Percentiles rank a stretch among this genome's conserved stretches.
Conservation (phyloP, 164 flowering plant species). For the Magnolia sinica region DNA sequence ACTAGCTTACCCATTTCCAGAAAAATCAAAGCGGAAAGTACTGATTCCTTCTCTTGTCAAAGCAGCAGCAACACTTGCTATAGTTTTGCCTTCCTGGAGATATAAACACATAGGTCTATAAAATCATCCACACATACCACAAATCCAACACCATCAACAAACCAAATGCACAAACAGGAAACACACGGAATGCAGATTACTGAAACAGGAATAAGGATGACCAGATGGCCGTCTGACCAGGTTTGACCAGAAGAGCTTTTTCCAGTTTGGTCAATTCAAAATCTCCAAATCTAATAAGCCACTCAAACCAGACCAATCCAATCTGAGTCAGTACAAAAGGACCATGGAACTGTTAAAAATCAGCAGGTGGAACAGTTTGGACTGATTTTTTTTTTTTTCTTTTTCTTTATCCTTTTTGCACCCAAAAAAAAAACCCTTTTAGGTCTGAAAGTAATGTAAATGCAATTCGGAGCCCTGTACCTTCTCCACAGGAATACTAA, state of each 20-base stretch:
- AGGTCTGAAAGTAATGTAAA: no score
- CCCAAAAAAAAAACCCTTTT: no score
- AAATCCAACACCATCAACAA: not conserved
- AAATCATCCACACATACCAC: not conserved
- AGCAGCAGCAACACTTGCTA: slow-evolving; percentile 56
- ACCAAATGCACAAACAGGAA: not conserved
- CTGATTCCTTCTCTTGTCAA: slow-evolving; percentile 54
- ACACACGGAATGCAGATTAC: not conserved
- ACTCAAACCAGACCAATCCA: not conserved
- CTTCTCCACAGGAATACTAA: no score
- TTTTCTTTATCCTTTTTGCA: no score
- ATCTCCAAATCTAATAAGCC: not conserved
- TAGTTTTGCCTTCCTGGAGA: slow-evolving; percentile 47
- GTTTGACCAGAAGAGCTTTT: not conserved
- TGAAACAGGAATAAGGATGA: not conserved
- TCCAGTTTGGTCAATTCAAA: not conserved
- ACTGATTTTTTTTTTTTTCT: no score
- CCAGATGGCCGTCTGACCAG: no score
- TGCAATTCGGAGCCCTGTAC: no score
- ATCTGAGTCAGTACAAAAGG: not conserved
- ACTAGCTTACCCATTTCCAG: slow-evolving; percentile 72
- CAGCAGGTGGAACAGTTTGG: not conserved
- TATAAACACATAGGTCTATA: not conserved
- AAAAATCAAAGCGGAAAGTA: slow-evolving; percentile 77
- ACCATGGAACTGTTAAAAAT: not conserved